Base-by-base conservation (phyloP, 176 grass and related monocot genomes). In the Raddia distichophylla region DNA sequence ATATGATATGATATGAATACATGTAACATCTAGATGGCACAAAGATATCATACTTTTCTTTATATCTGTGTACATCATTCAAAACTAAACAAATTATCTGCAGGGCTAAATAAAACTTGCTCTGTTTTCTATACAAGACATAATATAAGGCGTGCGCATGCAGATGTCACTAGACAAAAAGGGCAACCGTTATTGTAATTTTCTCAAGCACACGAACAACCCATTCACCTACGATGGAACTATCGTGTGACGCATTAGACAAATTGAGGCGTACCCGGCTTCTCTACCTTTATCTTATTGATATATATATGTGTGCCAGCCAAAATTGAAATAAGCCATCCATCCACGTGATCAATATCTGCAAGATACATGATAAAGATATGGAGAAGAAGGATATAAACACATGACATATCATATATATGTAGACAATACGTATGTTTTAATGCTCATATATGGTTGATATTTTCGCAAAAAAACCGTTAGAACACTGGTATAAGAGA, bases 211-310 rank as follows among this genome's bases (percentile, higher is more conserved):
- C 8, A 7, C 7, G 17, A 55, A 55, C 53, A 55, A 3, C 0
- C 16, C 18, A 8, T 57, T 57, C 7, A 57, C n/a, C 3, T 57
- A 13, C 8, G 17, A n/a, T n/a, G 1, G 5, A 7, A 56, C 15
- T 8, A 7, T n/a, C 15, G 6, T 56, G 17, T 3, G 17, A 56
- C 37, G 9, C 12, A 5, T 9, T 10, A 56, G 17, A 57, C 6
- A 58, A n/a, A 9, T 17, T 9, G 55, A 58, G 37, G 37, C 37
- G 37, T 40, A 40, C 37, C 37, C 6, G 2, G 10, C 3, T 1
- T 7, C 2, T 0, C n/a, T 1, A 20, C 3, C 0, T 8, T 4
- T 22, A 19, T 1, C 7, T 19, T 2, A 5, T 32, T 4, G 5
- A 4, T 61, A 32, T 27, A 2, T 9, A 20, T 61, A 19, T 5